Conservation (phyloP, 2,329 filamentous ascomycete genomes). For the Cercospora brassicicola region DNA sequence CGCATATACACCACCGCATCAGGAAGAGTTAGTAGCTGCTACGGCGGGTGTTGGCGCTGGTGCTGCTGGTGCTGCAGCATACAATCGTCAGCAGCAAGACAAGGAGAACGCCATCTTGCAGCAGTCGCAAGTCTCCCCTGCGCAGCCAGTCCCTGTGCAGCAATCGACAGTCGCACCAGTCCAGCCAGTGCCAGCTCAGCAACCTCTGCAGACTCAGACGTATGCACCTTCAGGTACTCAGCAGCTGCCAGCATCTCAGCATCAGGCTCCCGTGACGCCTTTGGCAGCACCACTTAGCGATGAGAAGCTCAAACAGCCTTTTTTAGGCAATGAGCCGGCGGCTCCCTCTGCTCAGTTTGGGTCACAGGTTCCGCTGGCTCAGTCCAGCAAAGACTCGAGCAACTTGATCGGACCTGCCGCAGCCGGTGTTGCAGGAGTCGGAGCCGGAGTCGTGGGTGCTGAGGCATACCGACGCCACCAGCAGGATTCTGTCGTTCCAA, state of each 20-base stretch:
- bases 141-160: constrained; percentile 20
- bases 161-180: not conserved
- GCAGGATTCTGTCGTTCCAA: constrained; percentile 17
- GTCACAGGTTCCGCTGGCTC: constrained; percentile 18
- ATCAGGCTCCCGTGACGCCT: constrained; percentile 23
- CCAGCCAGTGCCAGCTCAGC: constrained; percentile 21
- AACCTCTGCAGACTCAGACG: constrained; percentile 29
- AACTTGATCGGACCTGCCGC: constrained; percentile 58
- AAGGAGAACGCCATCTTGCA: constrained; percentile 9
- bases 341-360: constrained; percentile 8
- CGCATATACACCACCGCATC: constrained; percentile 29
- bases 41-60: constrained; percentile 45
- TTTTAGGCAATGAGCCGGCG: constrained; percentile 32
- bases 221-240: constrained; percentile 17
- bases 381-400: constrained; percentile 42
- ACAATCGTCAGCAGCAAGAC: constrained; percentile 24
- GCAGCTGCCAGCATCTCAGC: constrained; percentile 4
- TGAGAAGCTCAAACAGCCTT: constrained; percentile 26
- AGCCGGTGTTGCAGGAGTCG: constrained; percentile 43
- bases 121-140: not conserved
- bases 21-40: constrained; percentile 44
- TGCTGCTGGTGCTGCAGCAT: constrained; percentile 29
- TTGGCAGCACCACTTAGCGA: constrained; percentile 21
- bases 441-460: constrained; percentile 40
- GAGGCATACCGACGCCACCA: constrained; percentile 31